A percentile compares a stretch with the other conserved stretches of the same genome.
Conservation (phyloP, 306 rosid genomes). For the Vicia sativa region DNA sequence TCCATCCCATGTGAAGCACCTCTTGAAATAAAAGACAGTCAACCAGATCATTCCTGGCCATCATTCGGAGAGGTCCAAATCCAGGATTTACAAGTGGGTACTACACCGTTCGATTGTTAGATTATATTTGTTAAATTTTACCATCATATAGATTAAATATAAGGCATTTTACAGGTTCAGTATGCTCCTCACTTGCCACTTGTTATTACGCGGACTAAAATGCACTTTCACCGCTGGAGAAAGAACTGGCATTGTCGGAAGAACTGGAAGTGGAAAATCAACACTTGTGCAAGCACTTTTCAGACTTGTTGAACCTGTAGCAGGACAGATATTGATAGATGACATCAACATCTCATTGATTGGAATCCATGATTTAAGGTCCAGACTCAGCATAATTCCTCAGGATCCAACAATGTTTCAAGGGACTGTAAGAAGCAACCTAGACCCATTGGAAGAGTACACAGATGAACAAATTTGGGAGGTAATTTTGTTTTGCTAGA, state of each 20-base stretch:
- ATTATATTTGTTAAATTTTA: too few relatives aligned
- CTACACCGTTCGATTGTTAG: too few relatives aligned
- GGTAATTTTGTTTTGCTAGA: conserved; percentile 48
- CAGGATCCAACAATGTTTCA: conserved; percentile 97
- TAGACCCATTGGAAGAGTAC: conserved; percentile 85
- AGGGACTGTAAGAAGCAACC: conserved; percentile 81
- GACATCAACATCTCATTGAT: conserved; percentile 61
- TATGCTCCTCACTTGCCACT: conserved; percentile 87
- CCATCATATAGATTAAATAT: not conserved
- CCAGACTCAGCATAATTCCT: conserved; percentile 82
- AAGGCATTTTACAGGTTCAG: conserved; percentile 55
- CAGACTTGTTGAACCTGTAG: conserved; percentile 70
- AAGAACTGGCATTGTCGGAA: conserved; percentile 85
- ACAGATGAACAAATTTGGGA: conserved; percentile 84
- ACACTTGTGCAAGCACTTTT: conserved; percentile 80
- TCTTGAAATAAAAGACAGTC: too few relatives aligned
- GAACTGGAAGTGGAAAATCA: conserved; percentile 87
- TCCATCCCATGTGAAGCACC: too few relatives aligned
- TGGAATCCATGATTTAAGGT: conserved; percentile 75
- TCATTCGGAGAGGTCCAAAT: too few relatives aligned
- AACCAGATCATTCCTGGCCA: too few relatives aligned
- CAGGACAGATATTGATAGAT: conserved; percentile 70
- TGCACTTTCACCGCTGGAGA: conserved; percentile 71
- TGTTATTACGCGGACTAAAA: conserved; percentile 73
- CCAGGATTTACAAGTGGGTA: too few relatives aligned